A percentile compares a stretch with the other conserved stretches of the same genome.
These are phyloP conservation scores for Heterobasidion annosum DNA, from an alignment of 1,284 basidiomycete species.

Conservation along the genomic window DNA sequence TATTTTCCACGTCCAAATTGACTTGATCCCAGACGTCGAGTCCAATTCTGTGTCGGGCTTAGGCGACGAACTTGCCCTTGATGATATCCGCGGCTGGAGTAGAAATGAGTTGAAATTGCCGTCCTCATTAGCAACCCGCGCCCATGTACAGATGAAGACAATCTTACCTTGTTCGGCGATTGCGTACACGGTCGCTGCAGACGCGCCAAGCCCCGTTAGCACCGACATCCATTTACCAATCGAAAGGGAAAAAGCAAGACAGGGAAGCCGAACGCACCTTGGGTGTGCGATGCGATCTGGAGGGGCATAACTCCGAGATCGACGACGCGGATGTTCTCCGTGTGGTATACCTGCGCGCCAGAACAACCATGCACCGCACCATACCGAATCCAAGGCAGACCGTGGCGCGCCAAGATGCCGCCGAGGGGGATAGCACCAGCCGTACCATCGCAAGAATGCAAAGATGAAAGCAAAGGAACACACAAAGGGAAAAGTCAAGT, in stretches of 20 bases:
- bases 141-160: not conserved
- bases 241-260: not conserved
- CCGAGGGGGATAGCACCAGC: no score
- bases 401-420: no score
- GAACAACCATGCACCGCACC: not conserved
- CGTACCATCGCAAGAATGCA: not conserved
- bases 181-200: not conserved
- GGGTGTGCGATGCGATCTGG: slow-evolving; percentile 12
- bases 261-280: not conserved
- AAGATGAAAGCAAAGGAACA: not conserved
- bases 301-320: slow-evolving; percentile 19
- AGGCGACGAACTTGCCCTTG: slow-evolving; percentile 1
- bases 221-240: not conserved
- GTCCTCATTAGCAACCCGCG: not conserved
- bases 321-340: slow-evolving; percentile 23
- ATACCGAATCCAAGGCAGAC: no score
- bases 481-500: no score
- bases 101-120: not conserved
- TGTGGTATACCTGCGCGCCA: slow-evolving; percentile 16
- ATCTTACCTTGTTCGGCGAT: slow-evolving; percentile 4
- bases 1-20: no score
- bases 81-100: slow-evolving; percentile 1
- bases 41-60: not conserved
- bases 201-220: not conserved
- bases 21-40: no score